Evolutionary conservation across 129 eudicot genomes (phyloP).

Genomic region (Lactuca saligna): DNA sequence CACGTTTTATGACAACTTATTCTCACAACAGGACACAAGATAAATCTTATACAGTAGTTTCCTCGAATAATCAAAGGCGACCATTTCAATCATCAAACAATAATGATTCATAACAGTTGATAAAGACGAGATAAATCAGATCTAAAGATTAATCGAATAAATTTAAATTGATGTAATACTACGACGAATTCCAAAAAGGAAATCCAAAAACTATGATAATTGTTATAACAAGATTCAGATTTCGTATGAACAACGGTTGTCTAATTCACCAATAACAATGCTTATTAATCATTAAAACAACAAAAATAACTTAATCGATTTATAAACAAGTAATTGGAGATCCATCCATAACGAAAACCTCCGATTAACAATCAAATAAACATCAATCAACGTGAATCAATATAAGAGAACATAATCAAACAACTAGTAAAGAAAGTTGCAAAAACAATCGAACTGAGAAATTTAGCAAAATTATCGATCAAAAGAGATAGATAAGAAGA

Average conservation of each 20-base stretch:
- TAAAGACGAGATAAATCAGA: background rate
- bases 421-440: background rate
- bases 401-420: background rate
- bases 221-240: background rate
- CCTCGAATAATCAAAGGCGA: background rate
- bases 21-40: background rate
- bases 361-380: background rate
- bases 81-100: background rate
- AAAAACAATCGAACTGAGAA: background rate
- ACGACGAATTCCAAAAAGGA: background rate
- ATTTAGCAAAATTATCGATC: too few relatives aligned
- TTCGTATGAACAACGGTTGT: background rate
- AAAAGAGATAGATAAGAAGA: too few relatives aligned
- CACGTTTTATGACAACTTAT: background rate
- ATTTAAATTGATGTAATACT: background rate
- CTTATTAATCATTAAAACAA: background rate
- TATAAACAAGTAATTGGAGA: conserved; percentile 6
- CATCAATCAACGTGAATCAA: background rate
- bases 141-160: background rate
- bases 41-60: background rate
- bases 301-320: background rate
- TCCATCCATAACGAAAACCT: conserved; percentile 4
- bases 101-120: conserved; percentile 3
- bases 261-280: background rate
- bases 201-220: background rate